These are phyloP conservation scores for Teunomyces lycoperdinae DNA, from an alignment of 805 yeast species.

Conservation along the genomic window DNA sequence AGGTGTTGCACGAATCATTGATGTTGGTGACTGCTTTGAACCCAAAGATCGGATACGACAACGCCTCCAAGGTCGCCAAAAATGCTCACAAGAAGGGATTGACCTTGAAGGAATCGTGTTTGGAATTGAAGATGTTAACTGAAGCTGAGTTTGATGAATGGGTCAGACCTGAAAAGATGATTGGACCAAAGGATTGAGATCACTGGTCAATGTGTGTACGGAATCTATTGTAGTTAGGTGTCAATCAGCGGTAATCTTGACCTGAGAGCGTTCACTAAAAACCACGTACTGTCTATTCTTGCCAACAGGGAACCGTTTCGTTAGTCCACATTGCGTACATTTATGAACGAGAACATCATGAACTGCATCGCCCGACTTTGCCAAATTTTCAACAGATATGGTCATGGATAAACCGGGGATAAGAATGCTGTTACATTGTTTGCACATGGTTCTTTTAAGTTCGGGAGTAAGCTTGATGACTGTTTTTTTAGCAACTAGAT, in stretches of 20 bases:
- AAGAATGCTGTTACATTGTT: constrained; percentile 53
- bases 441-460: constrained; percentile 68
- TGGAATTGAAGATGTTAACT: constrained; percentile 33
- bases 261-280: constrained; percentile 39
- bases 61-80: constrained; percentile 40
- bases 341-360: constrained; percentile 47
- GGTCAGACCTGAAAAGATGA: constrained; percentile 41
- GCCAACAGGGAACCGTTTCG: constrained; percentile 65
- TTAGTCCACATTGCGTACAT: constrained; percentile 52
- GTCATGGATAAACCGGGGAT: constrained; percentile 47
- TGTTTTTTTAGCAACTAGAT: constrained; percentile 61
- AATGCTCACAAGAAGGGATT: constrained; percentile 41
- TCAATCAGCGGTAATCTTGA: constrained; percentile 1
- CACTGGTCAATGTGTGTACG: neutral
- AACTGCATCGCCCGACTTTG: constrained; percentile 25
- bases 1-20: constrained; percentile 37
- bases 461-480: constrained; percentile 63
- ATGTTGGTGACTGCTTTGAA: constrained; percentile 42
- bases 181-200: constrained; percentile 31
- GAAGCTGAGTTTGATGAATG: constrained; percentile 36
- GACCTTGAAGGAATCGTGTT: constrained; percentile 36
- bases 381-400: constrained; percentile 40
- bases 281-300: constrained; percentile 45
- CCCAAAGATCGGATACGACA: constrained; percentile 40
- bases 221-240: neutral